A percentile compares a stretch with the other conserved stretches of the same genome.
Conservation (phyloP, 2,329 filamentous ascomycete genomes). For the Cryphonectria japonica region DNA sequence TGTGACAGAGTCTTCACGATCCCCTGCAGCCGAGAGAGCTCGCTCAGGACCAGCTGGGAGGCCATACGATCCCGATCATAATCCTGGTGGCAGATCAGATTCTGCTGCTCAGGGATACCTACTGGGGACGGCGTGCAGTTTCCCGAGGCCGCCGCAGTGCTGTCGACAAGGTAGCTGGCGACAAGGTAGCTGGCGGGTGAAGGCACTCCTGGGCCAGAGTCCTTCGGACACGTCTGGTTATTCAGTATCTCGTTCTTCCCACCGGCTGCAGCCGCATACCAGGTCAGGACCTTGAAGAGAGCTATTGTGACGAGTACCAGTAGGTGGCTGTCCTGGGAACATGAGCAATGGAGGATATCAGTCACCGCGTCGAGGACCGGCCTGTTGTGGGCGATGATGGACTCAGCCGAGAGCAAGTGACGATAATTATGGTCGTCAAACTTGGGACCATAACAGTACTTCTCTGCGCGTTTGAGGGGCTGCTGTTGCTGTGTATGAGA, state of each 20-base stretch:
- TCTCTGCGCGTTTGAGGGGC: background rate
- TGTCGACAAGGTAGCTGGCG: background rate
- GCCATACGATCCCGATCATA: background rate
- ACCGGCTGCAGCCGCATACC: background rate
- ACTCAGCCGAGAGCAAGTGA: background rate
- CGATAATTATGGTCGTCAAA: background rate
- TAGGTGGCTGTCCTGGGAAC: background rate
- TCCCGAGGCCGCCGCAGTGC: too few relatives aligned
- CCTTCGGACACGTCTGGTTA: background rate
- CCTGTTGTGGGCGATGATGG: background rate
- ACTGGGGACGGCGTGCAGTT: background rate
- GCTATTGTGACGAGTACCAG: background rate
- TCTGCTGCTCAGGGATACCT: background rate
- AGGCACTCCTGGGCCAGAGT: background rate
- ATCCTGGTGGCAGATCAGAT: background rate
- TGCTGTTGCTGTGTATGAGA: background rate
- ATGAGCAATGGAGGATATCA: background rate
- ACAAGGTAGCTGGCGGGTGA: background rate
- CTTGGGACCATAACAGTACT: background rate
- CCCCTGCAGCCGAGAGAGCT: background rate
- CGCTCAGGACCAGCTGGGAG: background rate
- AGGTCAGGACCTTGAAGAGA: background rate
- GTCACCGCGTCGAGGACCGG: background rate
- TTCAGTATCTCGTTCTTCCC: background rate
- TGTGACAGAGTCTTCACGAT: background rate